These are phyloP conservation scores for Diaporthe helianthi DNA, from an alignment of 2,329 filamentous ascomycete genomes.

Conservation along the genomic window DNA sequence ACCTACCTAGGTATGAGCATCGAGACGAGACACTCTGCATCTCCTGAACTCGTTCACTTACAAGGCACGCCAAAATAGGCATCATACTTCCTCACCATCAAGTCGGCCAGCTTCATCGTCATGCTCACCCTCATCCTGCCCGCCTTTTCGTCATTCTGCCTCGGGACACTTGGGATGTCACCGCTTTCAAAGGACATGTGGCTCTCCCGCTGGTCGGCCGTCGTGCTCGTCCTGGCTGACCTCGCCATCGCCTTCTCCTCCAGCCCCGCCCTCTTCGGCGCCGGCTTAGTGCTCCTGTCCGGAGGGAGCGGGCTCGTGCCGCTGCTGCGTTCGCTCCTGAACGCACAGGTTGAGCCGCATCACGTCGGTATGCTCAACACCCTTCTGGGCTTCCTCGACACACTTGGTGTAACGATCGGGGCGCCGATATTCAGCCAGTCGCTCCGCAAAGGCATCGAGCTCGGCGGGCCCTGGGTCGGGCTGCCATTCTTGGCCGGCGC, in stretches of 20 bases:
- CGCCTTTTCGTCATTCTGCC: conserved; percentile 42
- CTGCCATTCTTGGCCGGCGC: conserved; percentile 55
- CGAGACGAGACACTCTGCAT: no score
- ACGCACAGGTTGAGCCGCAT: conserved; percentile 59
- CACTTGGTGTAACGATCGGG: conserved; percentile 53
- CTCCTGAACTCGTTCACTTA: no score
- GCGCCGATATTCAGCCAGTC: conserved; percentile 55
- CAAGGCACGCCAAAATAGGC: conserved; percentile 41
- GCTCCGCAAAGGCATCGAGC: conserved; percentile 52
- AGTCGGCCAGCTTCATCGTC: conserved; percentile 47
- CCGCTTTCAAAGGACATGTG: conserved; percentile 50
- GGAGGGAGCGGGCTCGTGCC: conserved; percentile 53
- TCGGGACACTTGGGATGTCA: conserved; percentile 42
- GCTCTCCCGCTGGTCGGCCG: conserved; percentile 46
- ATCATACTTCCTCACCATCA: conserved; percentile 50
- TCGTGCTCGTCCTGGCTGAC: conserved; percentile 44
- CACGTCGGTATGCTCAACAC: conserved; percentile 62
- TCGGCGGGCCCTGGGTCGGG: conserved; percentile 57
- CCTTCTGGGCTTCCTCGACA: conserved; percentile 58
- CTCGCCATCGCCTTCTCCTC: conserved; percentile 48
- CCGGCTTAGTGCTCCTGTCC: conserved; percentile 53
- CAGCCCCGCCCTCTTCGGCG: conserved; percentile 42
- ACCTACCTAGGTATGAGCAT: not conserved
- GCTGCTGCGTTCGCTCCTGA: conserved; percentile 58
- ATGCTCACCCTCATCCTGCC: conserved; percentile 51